phyloP scores from a whole-genome alignment of 345 rosid species.

The Firmiana major region DNA sequence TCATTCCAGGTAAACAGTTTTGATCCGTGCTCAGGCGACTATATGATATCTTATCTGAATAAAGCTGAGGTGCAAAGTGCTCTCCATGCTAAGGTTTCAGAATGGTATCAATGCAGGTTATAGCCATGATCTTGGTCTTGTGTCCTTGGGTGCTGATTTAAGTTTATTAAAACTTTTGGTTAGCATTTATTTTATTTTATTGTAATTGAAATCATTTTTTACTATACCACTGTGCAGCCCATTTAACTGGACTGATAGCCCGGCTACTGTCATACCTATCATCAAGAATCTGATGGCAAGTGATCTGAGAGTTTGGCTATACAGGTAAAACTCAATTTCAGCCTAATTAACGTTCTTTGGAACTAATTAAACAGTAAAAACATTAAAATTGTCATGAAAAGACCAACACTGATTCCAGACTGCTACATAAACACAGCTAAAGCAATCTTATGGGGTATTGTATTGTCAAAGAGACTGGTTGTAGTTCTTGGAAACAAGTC shows the following conservation, averaged over 20 bases:
- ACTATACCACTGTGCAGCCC: not conserved
- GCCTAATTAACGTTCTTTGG: not conserved
- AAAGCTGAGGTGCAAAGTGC: not conserved
- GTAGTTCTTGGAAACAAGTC: not conserved
- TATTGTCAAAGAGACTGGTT: too few species aligned
- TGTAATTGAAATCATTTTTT: not conserved
- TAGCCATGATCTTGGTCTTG: not conserved
- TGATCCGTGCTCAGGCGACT: not conserved
- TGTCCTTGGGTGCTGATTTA: not conserved
- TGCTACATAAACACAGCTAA: not conserved
- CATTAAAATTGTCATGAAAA: not conserved
- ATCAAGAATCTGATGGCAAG: constrained; percentile 35
- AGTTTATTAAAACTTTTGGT: not conserved
- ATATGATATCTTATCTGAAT: not conserved
- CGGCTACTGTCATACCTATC: constrained; percentile 30
- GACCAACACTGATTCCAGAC: not conserved
- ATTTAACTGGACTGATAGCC: not conserved
- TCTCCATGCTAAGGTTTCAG: not conserved
- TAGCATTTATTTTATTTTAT: not conserved
- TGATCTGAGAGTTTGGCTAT: constrained; percentile 35
- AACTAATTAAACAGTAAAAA: not conserved
- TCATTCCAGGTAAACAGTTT: not conserved
- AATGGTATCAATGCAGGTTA: not conserved
- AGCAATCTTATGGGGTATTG: too few species aligned
- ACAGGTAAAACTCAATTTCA: constrained; percentile 19